Conservation (phyloP, 163 green algal genomes). For the Chloromonas sp. region DNA sequence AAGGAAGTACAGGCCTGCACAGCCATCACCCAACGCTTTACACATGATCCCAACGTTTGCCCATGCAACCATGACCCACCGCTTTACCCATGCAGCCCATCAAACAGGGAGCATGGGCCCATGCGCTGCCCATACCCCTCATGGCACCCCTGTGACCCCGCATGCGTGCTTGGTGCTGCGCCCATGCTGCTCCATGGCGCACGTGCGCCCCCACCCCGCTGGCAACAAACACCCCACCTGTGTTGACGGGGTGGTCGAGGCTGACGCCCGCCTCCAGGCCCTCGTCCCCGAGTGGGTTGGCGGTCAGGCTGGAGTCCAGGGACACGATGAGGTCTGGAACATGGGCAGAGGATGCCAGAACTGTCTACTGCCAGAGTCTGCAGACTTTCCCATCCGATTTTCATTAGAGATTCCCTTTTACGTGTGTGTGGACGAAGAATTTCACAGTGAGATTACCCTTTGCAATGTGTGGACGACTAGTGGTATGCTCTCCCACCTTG, state of each 20-base stretch:
- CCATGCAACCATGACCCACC: not conserved
- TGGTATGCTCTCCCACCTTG: not conserved
- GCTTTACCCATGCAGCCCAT: too few relatives aligned
- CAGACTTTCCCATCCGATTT: too few relatives aligned
- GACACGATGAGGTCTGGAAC: conserved; percentile 26
- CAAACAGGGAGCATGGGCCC: too few relatives aligned
- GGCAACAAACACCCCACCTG: conserved; percentile 12
- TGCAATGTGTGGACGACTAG: not conserved
- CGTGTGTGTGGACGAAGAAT: not conserved
- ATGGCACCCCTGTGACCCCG: too few relatives aligned
- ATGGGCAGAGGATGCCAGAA: not conserved
- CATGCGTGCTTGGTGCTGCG: too few relatives aligned
- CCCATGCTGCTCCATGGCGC: too few relatives aligned
- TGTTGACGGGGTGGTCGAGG: conserved; percentile 36
- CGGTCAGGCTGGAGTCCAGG: conserved; percentile 32
- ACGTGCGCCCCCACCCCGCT: not conserved
- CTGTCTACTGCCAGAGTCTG: too few relatives aligned
- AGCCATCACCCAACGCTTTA: not conserved
- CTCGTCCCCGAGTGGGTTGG: conserved; percentile 27
- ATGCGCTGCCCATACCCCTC: too few relatives aligned
- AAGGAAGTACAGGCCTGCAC: conserved; percentile 34
- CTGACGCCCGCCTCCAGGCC: conserved; percentile 27
- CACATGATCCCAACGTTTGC: not conserved
- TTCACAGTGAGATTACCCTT: not conserved
- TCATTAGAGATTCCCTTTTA: not conserved